Base-by-base conservation (phyloP, 2,329 filamentous ascomycete genomes). In the Botrytis medusae region DNA sequence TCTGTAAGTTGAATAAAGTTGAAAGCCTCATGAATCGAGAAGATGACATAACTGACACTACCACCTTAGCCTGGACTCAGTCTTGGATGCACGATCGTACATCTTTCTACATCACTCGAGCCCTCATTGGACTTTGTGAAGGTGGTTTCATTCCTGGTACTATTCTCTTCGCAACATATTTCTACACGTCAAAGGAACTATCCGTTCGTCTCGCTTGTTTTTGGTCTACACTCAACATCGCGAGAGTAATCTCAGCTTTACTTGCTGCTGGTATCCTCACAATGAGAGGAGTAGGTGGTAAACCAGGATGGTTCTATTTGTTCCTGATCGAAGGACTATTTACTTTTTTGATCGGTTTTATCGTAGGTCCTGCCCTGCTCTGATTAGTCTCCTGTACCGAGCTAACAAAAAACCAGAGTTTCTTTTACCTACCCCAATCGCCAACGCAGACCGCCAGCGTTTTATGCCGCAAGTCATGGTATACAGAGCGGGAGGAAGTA, bases 161-260 rank as follows among this genome's bases (percentile, higher is more conserved):
- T 42, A 87, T 91, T 70, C 82, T 90, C 0, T 92, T 92, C 78
- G 84, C 92, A 2, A 89, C 86, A 42, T 93, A 93, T 80, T 93
- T 90, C 82, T 93, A 93, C 81, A 93, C 87, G 18, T 87, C 88
- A 2, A 86, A 85, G 74, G 87, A 92, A 80, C 84, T 93, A 2
- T 90, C 91, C 0, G 85, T 87, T 54, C 86, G 91, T 0, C 83
- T 93, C 37, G 88, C 87, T 70, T 92, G 86, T 82, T 93, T 92
- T 81, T 93, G 91, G 91, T 87, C 78, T 1, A 84, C 88, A 1
- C 89, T 88, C 70, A 83, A 84, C 61, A 80, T 82, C 8, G 85
- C 86, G 0, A 82, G 86, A 57, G 87, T 89, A 54, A 81, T 86
- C 5, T 85, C 85, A 1, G 86, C 87, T 1, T 88, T 90, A 75